These are phyloP conservation scores for Stachybotrys chartarum DNA, from an alignment of 2,329 filamentous ascomycete genomes.

Conservation along the genomic window DNA sequence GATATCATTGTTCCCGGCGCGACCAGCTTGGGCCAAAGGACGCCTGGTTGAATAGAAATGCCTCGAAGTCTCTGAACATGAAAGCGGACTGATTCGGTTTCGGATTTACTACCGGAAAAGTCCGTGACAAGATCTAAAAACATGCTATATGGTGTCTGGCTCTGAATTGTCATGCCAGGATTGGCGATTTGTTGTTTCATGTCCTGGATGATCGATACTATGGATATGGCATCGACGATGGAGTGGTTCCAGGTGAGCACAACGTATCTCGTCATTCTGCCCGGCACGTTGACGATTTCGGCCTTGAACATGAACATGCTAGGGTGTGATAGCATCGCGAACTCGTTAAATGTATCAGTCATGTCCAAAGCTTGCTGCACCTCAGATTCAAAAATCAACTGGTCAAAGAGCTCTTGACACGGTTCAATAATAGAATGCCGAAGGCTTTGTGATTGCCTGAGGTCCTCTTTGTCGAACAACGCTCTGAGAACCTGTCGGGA, in stretches of 20 bases:
- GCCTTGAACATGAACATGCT: constrained; percentile 22
- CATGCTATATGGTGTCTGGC: constrained; percentile 18
- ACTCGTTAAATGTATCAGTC: constrained; percentile 10
- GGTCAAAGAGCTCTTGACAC: constrained; percentile 12
- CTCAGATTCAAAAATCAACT: constrained; percentile 15
- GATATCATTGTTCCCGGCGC: constrained; percentile 27
- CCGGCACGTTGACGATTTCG: constrained; percentile 13
- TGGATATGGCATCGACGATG: constrained; percentile 24
- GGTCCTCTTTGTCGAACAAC: constrained; percentile 7
- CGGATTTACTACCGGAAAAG: constrained; percentile 19
- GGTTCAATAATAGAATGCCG: constrained; percentile 19
- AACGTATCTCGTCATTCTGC: constrained; percentile 12
- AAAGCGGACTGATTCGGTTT: constrained; percentile 17
- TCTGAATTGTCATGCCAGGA: constrained; percentile 7
- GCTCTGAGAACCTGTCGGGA: constrained; percentile 21
- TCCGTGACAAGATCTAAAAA: constrained; percentile 24
- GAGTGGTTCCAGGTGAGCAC: constrained; percentile 26
- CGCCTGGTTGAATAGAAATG: constrained; percentile 21
- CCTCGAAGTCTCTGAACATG: constrained; percentile 24
- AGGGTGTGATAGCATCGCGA: constrained; percentile 7
- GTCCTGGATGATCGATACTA: constrained; percentile 24
- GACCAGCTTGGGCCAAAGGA: constrained; percentile 24
- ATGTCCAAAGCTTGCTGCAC: constrained; percentile 15
- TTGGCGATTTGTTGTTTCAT: constrained; percentile 21
- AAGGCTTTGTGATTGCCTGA: constrained; percentile 3